These are phyloP conservation scores for Amylostereum areolatum DNA, from an alignment of 1,284 basidiomycete genomes.

Conservation along the genomic window DNA sequence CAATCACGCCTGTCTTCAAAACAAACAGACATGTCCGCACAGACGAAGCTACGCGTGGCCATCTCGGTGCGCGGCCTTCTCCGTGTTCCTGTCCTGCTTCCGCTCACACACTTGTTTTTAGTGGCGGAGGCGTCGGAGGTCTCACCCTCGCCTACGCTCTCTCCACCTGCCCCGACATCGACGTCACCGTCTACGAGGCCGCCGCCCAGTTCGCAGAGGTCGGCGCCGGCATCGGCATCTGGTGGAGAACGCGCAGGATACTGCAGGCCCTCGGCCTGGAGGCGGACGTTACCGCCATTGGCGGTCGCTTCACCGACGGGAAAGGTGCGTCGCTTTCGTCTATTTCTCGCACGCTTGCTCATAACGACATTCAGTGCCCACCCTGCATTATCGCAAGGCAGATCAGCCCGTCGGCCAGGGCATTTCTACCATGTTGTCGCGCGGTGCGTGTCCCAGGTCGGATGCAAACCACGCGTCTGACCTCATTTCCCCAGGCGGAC, in stretches of 20 bases:
- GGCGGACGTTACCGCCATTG: conserved; percentile 20
- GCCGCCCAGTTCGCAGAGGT: conserved; percentile 27
- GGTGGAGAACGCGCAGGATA: conserved; percentile 27
- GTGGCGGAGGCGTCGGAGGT: conserved; percentile 35
- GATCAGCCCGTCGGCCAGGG: conserved; percentile 25
- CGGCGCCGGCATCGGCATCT: conserved; percentile 32
- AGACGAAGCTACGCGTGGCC: conserved; percentile 20
- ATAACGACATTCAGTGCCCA: conserved; percentile 14
- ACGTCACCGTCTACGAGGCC: conserved; percentile 34
- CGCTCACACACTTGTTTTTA: conserved; percentile 2
- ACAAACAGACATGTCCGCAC: conserved; percentile 6
- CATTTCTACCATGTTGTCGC: conserved; percentile 22
- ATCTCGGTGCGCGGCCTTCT: conserved; percentile 19
- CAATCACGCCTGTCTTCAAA: too few species aligned
- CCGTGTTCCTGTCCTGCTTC: neutral
- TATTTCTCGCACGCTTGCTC: neutral
- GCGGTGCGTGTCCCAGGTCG: conserved; percentile 19
- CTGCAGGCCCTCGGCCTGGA: conserved; percentile 25
- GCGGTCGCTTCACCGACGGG: conserved; percentile 16
- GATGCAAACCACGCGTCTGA: neutral
- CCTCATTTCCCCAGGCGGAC: conserved; percentile 24
- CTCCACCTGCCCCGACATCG: conserved; percentile 24
- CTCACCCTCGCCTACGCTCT: conserved; percentile 31
- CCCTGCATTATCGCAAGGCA: conserved; percentile 26
- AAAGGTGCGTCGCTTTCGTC: conserved; percentile 1